Evolutionary conservation across 345 rosid genomes (phyloP), one percentile per base, ranked within the genome.

Genomic region (Noccaea caerulescens): DNA sequence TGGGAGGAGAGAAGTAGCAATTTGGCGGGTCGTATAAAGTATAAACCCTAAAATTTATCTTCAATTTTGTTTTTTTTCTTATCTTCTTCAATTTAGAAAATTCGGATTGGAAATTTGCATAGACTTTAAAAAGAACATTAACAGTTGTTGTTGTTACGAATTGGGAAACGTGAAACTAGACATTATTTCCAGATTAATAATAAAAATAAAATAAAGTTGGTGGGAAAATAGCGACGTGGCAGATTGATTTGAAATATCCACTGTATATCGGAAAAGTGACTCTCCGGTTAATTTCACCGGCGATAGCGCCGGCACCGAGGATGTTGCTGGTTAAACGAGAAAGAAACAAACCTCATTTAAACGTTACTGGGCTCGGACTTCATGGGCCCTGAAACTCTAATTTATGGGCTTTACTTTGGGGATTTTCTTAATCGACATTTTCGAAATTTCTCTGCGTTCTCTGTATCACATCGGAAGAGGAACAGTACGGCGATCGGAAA

Each of bases 11-110:
- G 44, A 39, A 37, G 2, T 20, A 46, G 2, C 63, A 77, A 82
- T 69, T 80, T 83, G 89, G 85, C 84, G 82, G 83, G 85, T 76
- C 78, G 58, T 75, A 79, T 79, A 77, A 86, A 79, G 58, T 75
- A 79, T 79, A 77, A 86, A 79, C 93, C 93, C 90, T 85, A 87
- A 84, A 55, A 36, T 37, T 27, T 67, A 71, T 63, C 68, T 67
- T 43, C 68, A 37, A 58, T 43, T 71, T 76, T 18, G 6, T 32
- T 33, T 47, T 33, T 47, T 4, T 50, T 18, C 51, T 69, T 36
- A 5, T 30, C 39, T 42, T 46, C 33, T 14, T 43, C 37, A 41
- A 32, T 37, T 65, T 23, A 38, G n/a, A 54, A 58, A 72, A 7
- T 13, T 44, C 38, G 13, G 46, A 58, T 76, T 46, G 7, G 1